Evolutionary conservation across 2,329 filamentous ascomycete species (phyloP).

Genomic region (Pezicula rhizophila): DNA sequence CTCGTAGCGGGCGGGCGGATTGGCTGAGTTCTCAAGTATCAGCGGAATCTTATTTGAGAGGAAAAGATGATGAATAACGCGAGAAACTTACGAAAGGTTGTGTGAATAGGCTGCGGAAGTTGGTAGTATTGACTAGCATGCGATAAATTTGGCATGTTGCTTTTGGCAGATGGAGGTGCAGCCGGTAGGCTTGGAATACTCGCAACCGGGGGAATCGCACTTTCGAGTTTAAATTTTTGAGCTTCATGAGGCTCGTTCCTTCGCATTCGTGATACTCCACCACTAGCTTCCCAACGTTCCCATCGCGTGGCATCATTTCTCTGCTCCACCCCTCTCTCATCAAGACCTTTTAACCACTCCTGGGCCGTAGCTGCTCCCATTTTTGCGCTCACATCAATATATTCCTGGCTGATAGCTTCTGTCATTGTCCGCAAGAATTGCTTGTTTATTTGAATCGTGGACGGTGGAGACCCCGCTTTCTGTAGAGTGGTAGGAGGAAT

Average conservation of each 20-base stretch:
- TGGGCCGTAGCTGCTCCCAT: conserved; percentile 63
- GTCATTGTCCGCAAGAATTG: conserved; percentile 60
- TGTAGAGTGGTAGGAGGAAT: conserved; percentile 51
- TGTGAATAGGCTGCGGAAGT: conserved; percentile 6
- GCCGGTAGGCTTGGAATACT: background rate
- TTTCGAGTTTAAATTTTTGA: conserved; percentile 5
- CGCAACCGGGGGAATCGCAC: background rate
- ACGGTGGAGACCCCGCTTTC: conserved; percentile 38
- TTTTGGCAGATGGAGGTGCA: conserved; percentile 5
- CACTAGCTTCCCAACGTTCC: conserved; percentile 52
- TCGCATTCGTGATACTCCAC: conserved; percentile 20
- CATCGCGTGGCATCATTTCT: conserved; percentile 61
- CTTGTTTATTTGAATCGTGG: conserved; percentile 52
- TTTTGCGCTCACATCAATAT: conserved; percentile 51
- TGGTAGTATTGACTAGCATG: conserved; percentile 3
- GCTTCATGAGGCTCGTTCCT: conserved; percentile 6
- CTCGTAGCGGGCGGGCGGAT: conserved; percentile 22
- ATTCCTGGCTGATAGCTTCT: conserved; percentile 54
- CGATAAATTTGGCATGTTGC: conserved; percentile 6
- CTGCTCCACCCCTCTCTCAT: conserved; percentile 52
- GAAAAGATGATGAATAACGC: background rate
- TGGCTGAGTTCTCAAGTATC: conserved; percentile 8
- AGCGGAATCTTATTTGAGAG: conserved; percentile 2
- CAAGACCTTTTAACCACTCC: conserved; percentile 75
- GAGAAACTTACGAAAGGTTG: conserved; percentile 12